These are phyloP conservation scores for Dactylellina cionopaga DNA, from an alignment of 2,329 filamentous ascomycete species.

Conservation along the genomic window DNA sequence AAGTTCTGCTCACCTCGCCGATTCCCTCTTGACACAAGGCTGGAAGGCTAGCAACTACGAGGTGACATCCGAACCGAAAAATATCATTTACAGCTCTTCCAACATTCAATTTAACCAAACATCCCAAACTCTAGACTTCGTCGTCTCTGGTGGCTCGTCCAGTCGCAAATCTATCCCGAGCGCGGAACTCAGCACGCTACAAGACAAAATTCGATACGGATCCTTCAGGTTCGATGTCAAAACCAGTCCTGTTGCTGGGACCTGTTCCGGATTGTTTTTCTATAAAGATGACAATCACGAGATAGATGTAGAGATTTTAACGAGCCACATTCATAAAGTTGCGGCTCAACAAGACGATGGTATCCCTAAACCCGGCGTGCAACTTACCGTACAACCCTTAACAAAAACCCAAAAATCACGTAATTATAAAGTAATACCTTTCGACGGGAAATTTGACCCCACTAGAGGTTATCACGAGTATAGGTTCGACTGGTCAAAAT, in stretches of 20 bases:
- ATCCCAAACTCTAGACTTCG: constrained; percentile 24
- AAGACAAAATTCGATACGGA: constrained; percentile 39
- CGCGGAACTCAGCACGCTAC: constrained; percentile 23
- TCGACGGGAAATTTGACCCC: constrained; percentile 31
- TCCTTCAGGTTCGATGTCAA: constrained; percentile 43
- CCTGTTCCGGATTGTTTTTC: constrained; percentile 40
- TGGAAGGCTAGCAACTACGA: constrained; percentile 21
- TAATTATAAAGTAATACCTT: constrained; percentile 39
- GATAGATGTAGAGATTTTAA: constrained; percentile 49
- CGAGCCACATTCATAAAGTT: constrained; percentile 32
- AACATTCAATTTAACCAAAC: constrained; percentile 23
- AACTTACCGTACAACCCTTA: constrained; percentile 39
- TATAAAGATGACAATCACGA: constrained; percentile 50
- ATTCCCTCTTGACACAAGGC: constrained; percentile 18
- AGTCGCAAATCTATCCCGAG: constrained; percentile 11
- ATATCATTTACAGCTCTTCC: constrained; percentile 30
- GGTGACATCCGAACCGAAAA: constrained; percentile 13
- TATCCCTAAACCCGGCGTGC: constrained; percentile 29
- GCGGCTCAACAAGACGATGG: constrained; percentile 6
- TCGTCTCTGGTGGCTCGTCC: constrained; percentile 33
- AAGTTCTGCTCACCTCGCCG: neutral
- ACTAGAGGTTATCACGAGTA: constrained; percentile 47
- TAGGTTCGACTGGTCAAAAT: constrained; percentile 37
- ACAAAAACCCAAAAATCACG: neutral
- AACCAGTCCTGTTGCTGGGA: constrained; percentile 25